These are phyloP conservation scores for Kodamaea fungicola DNA, from an alignment of 1,139 yeast species.

Conservation along the genomic window DNA sequence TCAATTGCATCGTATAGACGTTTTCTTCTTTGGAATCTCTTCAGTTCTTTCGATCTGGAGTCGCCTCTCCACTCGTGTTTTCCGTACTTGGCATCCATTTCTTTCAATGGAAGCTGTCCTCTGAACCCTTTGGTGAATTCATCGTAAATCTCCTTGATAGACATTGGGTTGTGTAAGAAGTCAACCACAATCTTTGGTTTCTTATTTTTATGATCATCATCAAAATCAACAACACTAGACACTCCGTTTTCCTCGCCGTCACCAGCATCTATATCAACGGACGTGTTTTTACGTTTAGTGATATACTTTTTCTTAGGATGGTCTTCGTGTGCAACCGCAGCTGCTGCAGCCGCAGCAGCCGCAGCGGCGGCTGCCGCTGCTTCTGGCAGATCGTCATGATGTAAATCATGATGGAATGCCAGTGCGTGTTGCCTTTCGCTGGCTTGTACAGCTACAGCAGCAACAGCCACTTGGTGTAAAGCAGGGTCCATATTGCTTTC, in stretches of 20 bases:
- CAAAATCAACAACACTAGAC: not conserved
- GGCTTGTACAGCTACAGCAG: conserved; percentile 32
- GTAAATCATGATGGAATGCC: conserved; percentile 7
- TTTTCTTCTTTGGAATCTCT: conserved; percentile 44
- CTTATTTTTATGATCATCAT: conserved; percentile 16
- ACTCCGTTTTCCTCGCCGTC: conserved; percentile 7
- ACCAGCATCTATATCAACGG: conserved; percentile 7
- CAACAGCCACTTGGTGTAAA: conserved; percentile 38
- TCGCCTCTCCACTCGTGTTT: conserved; percentile 49
- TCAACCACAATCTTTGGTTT: conserved; percentile 37
- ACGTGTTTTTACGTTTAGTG: conserved; percentile 11
- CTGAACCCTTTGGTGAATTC: conserved; percentile 46
- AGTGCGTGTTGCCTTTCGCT: conserved; percentile 12
- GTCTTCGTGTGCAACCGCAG: conserved; percentile 8
- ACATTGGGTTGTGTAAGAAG: conserved; percentile 45
- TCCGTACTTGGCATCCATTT: conserved; percentile 44
- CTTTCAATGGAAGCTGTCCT: conserved; percentile 45
- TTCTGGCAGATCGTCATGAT: conserved; percentile 6
- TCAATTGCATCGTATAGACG: conserved; percentile 46
- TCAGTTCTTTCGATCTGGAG: conserved; percentile 45
- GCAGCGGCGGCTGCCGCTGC: conserved; percentile 9
- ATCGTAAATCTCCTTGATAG: conserved; percentile 45
- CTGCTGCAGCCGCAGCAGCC: conserved; percentile 8
- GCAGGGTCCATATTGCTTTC: conserved; percentile 40
- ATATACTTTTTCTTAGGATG: conserved; percentile 10